These are phyloP conservation scores for Chamaenerion angustifolium DNA, from an alignment of 345 rosid species.

Conservation along the genomic window DNA sequence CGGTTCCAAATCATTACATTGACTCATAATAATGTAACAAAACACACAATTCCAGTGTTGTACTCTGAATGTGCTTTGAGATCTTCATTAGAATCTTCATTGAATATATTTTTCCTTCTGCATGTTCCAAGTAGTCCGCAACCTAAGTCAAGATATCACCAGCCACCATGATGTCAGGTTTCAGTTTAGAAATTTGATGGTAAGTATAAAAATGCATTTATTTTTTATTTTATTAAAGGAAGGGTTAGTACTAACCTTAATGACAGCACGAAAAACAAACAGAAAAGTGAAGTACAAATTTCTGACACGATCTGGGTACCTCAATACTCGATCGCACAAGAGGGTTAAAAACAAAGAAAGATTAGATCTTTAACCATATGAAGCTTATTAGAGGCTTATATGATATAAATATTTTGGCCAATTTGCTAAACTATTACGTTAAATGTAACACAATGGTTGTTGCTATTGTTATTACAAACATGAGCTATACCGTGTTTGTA, in stretches of 20 bases:
- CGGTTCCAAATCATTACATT: too few relatives aligned
- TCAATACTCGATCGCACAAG: slow-evolving; percentile 73
- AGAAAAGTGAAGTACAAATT: slow-evolving; percentile 86
- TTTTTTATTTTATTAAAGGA: too few relatives aligned
- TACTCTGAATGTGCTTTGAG: slow-evolving; percentile 72
- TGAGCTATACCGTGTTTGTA: slow-evolving; percentile 35
- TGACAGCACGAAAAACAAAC: slow-evolving; percentile 85
- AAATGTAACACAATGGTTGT: too few relatives aligned
- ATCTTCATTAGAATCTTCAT: slow-evolving; percentile 71
- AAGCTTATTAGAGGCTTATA: too few relatives aligned
- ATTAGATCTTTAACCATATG: neutral
- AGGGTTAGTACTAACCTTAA: slow-evolving; percentile 38
- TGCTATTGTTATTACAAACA: neutral
- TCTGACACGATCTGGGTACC: slow-evolving; percentile 73
- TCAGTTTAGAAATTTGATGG: neutral
- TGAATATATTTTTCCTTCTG: too few relatives aligned
- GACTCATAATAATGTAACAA: too few relatives aligned
- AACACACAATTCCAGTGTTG: too few relatives aligned
- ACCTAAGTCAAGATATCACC: slow-evolving; percentile 29
- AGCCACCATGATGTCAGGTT: neutral
- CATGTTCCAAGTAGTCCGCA: slow-evolving; percentile 66
- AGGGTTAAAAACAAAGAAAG: slow-evolving; percentile 14
- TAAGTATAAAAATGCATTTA: neutral
- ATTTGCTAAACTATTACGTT: too few relatives aligned
- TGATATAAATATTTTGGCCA: too few relatives aligned